A percentile compares a stretch with the other conserved stretches of the same genome.
phyloP scores from a whole-genome alignment of 73 alveolate species.

The Paramecium primaurelia region DNA sequence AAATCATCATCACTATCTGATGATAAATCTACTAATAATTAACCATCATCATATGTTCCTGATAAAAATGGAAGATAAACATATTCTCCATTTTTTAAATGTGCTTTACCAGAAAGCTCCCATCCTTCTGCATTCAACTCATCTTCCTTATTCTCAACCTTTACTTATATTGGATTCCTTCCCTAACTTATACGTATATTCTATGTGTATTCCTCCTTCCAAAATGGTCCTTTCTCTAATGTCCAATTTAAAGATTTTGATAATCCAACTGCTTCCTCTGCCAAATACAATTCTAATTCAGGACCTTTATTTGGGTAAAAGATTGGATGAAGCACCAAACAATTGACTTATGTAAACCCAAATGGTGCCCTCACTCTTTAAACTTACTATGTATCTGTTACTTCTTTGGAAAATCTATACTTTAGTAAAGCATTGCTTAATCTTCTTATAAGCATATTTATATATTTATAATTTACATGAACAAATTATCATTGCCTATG shows the following conservation, averaged over 20 bases:
- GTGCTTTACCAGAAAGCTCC: conserved; percentile 46
- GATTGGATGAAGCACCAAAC: conserved; percentile 58
- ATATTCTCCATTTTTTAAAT: conserved; percentile 11
- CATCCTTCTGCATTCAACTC: conserved; percentile 46
- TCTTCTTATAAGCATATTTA: neutral
- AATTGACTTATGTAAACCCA: neutral
- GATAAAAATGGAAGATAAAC: neutral
- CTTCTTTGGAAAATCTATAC: conserved; percentile 6
- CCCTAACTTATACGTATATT: conserved; percentile 16
- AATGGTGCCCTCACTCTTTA: neutral
- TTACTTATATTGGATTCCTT: neutral
- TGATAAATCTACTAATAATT: neutral
- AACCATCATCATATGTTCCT: neutral
- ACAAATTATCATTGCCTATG: neutral
- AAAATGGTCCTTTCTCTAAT: conserved; percentile 68
- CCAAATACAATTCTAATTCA: conserved; percentile 75
- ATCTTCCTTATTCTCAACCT: neutral
- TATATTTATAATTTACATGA: neutral
- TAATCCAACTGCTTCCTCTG: conserved; percentile 93
- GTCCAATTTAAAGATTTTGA: conserved; percentile 80
- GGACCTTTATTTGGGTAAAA: conserved; percentile 75
- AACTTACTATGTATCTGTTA: neutral
- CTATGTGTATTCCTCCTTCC: conserved; percentile 55
- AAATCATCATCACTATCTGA: conserved; percentile 61
- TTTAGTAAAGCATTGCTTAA: neutral